Percentiles rank a stretch among this genome's conserved stretches.
phyloP scores from a whole-genome alignment of 257 asterid species.

The Agastache rugosa region DNA sequence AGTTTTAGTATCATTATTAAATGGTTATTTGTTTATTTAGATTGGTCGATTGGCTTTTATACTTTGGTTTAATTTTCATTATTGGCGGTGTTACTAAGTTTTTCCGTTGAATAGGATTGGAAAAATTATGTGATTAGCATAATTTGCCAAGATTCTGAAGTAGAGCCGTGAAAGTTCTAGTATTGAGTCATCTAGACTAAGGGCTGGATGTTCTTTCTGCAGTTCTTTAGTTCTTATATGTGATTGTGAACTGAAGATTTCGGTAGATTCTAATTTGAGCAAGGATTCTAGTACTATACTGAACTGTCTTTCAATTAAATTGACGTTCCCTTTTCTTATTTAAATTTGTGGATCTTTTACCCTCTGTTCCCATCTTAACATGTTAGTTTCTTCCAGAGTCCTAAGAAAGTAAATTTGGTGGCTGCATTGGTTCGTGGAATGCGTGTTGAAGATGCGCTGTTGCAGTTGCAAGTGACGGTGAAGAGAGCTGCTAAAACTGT shows the following conservation, averaged over 20 bases:
- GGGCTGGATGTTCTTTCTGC: slow-evolving; percentile 20
- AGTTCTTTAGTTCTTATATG: neutral
- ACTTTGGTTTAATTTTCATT: neutral
- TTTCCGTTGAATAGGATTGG: neutral
- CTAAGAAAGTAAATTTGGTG: slow-evolving; percentile 91
- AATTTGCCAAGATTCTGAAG: neutral
- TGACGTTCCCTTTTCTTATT: neutral
- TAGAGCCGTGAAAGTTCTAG: neutral
- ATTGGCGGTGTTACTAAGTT: neutral
- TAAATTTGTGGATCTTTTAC: slow-evolving; percentile 15
- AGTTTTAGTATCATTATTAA: slow-evolving; percentile 13
- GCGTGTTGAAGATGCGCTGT: slow-evolving; percentile 98
- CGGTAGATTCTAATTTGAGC: slow-evolving; percentile 9
- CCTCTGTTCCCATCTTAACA: neutral
- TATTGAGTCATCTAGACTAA: slow-evolving; percentile 9
- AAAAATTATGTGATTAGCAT: neutral
- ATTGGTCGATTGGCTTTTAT: slow-evolving; percentile 10
- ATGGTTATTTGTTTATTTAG: slow-evolving; percentile 25
- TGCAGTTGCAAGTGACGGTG: slow-evolving; percentile 91
- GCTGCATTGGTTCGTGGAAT: slow-evolving; percentile 95
- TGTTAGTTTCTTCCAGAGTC: slow-evolving; percentile 63
- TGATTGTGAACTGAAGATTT: slow-evolving; percentile 25
- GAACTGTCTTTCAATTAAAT: neutral
- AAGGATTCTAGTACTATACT: neutral
- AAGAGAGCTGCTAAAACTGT: slow-evolving; percentile 97